A percentile compares a stretch with the other conserved stretches of the same genome.
Conservation (phyloP, 2,329 filamentous ascomycete species). For the Stagonosporopsis rhizophila region DNA sequence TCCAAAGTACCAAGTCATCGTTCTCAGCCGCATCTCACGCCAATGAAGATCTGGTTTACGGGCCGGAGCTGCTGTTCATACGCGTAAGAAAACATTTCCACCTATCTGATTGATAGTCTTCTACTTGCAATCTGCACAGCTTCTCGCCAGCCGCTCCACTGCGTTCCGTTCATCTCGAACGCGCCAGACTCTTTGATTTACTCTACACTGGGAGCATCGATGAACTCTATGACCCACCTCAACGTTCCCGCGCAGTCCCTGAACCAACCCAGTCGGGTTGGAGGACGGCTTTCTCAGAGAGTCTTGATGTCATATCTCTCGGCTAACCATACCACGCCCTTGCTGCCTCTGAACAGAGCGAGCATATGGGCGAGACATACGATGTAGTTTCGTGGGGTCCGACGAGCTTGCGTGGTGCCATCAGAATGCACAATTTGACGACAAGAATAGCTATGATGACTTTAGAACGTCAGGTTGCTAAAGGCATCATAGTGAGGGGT, state of each 20-base stretch:
- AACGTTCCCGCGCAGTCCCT: slow-evolving; percentile 11
- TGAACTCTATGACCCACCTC: slow-evolving; percentile 26
- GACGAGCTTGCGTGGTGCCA: slow-evolving; percentile 9
- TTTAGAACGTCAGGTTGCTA: slow-evolving; percentile 20
- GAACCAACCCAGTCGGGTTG: slow-evolving; percentile 25
- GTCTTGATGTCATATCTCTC: slow-evolving; percentile 1
- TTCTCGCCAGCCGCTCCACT: background rate
- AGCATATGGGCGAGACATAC: slow-evolving; percentile 21
- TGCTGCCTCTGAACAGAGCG: slow-evolving; percentile 16
- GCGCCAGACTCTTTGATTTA: background rate
- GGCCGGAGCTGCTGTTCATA: background rate
- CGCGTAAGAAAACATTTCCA: background rate
- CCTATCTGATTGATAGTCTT: too few relatives aligned
- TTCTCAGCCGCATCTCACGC: background rate
- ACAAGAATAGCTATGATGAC: slow-evolving; percentile 17
- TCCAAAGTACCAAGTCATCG: background rate
- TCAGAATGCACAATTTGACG: slow-evolving; percentile 8
- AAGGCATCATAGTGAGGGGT: slow-evolving; percentile 9
- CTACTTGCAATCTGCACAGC: background rate
- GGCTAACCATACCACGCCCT: slow-evolving; percentile 8
- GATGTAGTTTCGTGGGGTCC: slow-evolving; percentile 10
- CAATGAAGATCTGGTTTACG: background rate
- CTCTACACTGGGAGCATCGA: background rate
- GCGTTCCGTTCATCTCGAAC: background rate
- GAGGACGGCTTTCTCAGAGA: slow-evolving; percentile 3